These are phyloP conservation scores for Dissophora globulifera DNA, from an alignment of 192 early-diverging fungal species.

Conservation along the genomic window DNA sequence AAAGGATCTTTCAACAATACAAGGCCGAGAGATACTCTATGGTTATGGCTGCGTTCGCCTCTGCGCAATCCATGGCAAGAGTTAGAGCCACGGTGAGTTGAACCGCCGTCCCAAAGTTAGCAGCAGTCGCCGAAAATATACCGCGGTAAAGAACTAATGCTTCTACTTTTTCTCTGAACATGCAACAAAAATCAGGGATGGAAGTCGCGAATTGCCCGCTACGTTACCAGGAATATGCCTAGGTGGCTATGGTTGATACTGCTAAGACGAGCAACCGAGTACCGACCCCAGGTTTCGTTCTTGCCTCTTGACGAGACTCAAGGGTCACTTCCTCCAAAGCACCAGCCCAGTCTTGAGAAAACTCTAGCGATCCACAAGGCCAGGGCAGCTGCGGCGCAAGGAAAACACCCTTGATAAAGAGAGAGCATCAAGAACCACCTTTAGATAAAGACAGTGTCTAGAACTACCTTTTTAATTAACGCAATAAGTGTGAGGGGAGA, in stretches of 20 bases:
- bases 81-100: not conserved
- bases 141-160: too few species aligned
- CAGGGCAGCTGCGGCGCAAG: not conserved
- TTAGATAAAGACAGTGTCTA: too few species aligned
- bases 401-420: not conserved
- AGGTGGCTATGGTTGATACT: not conserved
- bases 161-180: not conserved
- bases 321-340: not conserved
- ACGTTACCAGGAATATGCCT: slow-evolving; percentile 5
- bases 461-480: not conserved
- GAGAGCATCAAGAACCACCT: too few species aligned
- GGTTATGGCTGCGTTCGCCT: not conserved
- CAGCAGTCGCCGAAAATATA: too few species aligned
- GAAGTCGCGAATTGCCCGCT: not conserved
- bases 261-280: not conserved
- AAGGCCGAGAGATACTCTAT: not conserved
- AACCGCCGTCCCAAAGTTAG: too few species aligned
- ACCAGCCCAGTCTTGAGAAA: slow-evolving; percentile 9
- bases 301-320: slow-evolving; percentile 2
- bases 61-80: not conserved
- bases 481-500: too few species aligned
- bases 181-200: not conserved
- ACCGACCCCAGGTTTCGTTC: slow-evolving; percentile 27
- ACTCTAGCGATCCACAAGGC: not conserved
- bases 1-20: slow-evolving; percentile 18